These are phyloP conservation scores for Chaetomidium leptoderma DNA, from an alignment of 495 filamentous ascomycete species.

Conservation along the genomic window DNA sequence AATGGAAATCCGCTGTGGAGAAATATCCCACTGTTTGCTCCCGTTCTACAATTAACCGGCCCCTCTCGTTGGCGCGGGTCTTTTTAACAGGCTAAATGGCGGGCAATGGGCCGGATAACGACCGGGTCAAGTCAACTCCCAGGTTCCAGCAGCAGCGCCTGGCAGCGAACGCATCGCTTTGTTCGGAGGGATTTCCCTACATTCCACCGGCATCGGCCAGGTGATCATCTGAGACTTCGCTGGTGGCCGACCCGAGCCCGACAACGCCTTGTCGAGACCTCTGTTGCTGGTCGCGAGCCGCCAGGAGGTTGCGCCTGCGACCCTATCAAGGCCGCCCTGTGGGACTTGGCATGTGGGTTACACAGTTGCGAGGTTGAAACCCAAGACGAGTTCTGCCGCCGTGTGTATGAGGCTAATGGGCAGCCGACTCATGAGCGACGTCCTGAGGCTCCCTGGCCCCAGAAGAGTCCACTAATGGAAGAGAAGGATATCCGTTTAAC, in stretches of 20 bases:
- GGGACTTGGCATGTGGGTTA: neutral
- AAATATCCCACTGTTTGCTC: conserved; percentile 2
- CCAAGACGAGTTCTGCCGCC: conserved; percentile 7
- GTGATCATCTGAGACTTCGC: conserved; percentile 13
- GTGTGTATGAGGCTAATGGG: conserved; percentile 10
- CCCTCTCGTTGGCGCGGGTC: conserved; percentile 25
- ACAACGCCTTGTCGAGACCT: conserved; percentile 1
- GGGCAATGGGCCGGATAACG: conserved; percentile 30
- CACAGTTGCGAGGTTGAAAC: conserved; percentile 1
- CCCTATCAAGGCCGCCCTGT: neutral
- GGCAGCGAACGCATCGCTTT: conserved; percentile 7
- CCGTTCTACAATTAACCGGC: conserved; percentile 27
- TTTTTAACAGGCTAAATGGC: conserved; percentile 30
- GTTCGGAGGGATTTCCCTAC: conserved; percentile 12
- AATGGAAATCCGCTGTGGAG: conserved; percentile 22
- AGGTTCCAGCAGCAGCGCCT: conserved; percentile 14
- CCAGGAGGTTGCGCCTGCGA: neutral
- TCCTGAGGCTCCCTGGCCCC: conserved; percentile 13
- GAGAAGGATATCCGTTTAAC: conserved; percentile 25
- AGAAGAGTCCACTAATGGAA: conserved; percentile 23
- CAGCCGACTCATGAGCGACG: conserved; percentile 19
- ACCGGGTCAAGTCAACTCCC: conserved; percentile 29
- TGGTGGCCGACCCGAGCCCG: conserved; percentile 8
- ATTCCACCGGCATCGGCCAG: conserved; percentile 15
- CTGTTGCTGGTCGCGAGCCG: conserved; percentile 2